These are phyloP conservation scores for Xylaria cubensis DNA, from an alignment of 495 filamentous ascomycete species.

Conservation along the genomic window DNA sequence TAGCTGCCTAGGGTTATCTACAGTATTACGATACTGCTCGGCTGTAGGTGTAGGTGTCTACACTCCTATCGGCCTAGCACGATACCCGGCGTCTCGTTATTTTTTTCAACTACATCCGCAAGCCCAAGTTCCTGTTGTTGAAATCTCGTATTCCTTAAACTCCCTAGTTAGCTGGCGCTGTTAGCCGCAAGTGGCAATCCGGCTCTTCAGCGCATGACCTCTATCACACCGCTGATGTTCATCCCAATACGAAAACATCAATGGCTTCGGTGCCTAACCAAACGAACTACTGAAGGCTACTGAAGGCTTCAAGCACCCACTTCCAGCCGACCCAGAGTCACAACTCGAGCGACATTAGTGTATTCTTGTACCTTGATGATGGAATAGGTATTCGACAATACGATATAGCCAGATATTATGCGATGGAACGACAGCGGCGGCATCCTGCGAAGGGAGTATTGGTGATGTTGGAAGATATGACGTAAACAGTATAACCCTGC, in stretches of 20 bases:
- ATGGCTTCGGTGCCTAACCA: background rate
- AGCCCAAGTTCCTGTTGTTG: background rate
- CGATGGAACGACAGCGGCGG: slow-evolving; percentile 3
- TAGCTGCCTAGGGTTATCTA: background rate
- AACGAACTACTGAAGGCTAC: background rate
- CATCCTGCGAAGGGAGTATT: background rate
- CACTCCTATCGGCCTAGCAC: background rate
- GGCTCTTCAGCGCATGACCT: slow-evolving; percentile 7
- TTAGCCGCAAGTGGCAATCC: slow-evolving; percentile 2
- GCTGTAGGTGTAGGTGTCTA: background rate
- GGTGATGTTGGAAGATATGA: background rate
- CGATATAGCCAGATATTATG: background rate
- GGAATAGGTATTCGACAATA: background rate
- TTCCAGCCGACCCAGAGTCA: background rate
- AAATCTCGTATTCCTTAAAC: background rate
- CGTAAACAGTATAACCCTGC: background rate
- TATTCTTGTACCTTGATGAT: background rate
- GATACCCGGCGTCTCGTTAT: background rate
- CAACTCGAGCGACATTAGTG: background rate
- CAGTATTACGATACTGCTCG: background rate
- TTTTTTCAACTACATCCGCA: background rate
- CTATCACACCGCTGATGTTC: slow-evolving; percentile 7
- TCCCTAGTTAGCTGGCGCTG: background rate
- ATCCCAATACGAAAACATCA: background rate
- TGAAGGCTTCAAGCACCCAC: background rate